Evolutionary conservation across 1,284 basidiomycete genomes (phyloP).

Genomic region (Sporisorium reilianum): DNA sequence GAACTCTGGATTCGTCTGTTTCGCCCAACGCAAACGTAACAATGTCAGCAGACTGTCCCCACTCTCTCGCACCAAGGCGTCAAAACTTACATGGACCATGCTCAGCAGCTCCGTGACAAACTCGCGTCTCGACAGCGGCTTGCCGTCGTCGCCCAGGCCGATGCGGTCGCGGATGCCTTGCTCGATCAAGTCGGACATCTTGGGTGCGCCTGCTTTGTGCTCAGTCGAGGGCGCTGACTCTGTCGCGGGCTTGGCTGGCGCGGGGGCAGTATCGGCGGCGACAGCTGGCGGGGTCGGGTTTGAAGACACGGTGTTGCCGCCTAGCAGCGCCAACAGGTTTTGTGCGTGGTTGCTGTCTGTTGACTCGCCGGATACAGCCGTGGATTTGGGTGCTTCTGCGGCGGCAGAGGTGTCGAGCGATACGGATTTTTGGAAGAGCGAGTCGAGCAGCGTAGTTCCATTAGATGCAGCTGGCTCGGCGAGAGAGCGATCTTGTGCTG

Average conservation of each 20-base stretch:
- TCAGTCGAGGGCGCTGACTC: conserved; percentile 16
- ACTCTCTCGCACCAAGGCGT: background rate
- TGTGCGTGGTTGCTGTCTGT: conserved; percentile 13
- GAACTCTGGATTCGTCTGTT: conserved; percentile 59
- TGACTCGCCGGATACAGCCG: background rate
- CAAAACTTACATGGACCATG: conserved; percentile 78
- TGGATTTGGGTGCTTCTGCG: background rate
- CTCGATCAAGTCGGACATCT: conserved; percentile 72
- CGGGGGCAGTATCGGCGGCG: background rate
- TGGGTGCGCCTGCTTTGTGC: conserved; percentile 7
- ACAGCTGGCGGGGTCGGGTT: background rate
- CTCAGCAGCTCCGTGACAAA: conserved; percentile 78
- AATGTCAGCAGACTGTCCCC: conserved; percentile 5
- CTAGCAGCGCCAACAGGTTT: conserved; percentile 23
- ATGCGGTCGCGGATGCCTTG: conserved; percentile 70
- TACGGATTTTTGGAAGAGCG: conserved; percentile 30
- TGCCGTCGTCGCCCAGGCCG: conserved; percentile 63
- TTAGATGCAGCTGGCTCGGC: conserved; percentile 2
- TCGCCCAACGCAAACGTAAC: background rate
- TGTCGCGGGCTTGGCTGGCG: background rate
- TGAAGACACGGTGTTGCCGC: conserved; percentile 1
- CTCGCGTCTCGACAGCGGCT: conserved; percentile 73
- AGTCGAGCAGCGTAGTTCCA: conserved; percentile 29
- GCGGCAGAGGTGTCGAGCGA: conserved; percentile 19
- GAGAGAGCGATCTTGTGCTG: background rate